These are phyloP conservation scores for Powellomyces hirtus DNA, from an alignment of 192 early-diverging fungal genomes.

Conservation along the genomic window DNA sequence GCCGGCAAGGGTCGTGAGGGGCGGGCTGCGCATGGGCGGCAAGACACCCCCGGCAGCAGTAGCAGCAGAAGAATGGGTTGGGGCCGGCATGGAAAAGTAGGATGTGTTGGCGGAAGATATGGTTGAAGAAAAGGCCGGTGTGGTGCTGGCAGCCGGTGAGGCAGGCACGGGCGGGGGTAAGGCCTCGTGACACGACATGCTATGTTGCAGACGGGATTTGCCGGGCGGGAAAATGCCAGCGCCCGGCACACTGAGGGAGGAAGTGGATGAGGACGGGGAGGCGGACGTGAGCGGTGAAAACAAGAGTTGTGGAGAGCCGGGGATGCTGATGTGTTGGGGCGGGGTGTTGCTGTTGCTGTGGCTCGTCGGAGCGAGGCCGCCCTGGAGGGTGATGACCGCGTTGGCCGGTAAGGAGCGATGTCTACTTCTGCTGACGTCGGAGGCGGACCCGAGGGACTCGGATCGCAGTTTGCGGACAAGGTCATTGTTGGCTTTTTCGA, in stretches of 20 bases:
- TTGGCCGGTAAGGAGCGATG: slow-evolving; percentile 44
- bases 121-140: background rate
- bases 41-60: too few relatives aligned
- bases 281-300: background rate
- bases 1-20: slow-evolving; percentile 17
- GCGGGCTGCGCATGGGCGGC: slow-evolving; percentile 2
- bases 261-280: background rate
- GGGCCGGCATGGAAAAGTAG: background rate
- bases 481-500: slow-evolving; percentile 90
- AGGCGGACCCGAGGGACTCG: slow-evolving; percentile 40
- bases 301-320: background rate
- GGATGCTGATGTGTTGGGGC: background rate
- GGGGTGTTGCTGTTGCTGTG: background rate
- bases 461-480: slow-evolving; percentile 76
- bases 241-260: background rate
- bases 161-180: slow-evolving; percentile 3
- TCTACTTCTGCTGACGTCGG: slow-evolving; percentile 25
- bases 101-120: background rate
- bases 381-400: background rate
- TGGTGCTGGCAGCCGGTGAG: background rate
- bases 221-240: background rate
- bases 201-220: background rate
- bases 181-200: background rate
- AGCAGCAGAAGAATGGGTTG: too few relatives aligned
- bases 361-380: background rate